A percentile compares a stretch with the other conserved stretches of the same genome.
These are phyloP conservation scores for Aureobasidium leucospermi DNA, from an alignment of 2,329 filamentous ascomycete genomes.

Conservation along the genomic window DNA sequence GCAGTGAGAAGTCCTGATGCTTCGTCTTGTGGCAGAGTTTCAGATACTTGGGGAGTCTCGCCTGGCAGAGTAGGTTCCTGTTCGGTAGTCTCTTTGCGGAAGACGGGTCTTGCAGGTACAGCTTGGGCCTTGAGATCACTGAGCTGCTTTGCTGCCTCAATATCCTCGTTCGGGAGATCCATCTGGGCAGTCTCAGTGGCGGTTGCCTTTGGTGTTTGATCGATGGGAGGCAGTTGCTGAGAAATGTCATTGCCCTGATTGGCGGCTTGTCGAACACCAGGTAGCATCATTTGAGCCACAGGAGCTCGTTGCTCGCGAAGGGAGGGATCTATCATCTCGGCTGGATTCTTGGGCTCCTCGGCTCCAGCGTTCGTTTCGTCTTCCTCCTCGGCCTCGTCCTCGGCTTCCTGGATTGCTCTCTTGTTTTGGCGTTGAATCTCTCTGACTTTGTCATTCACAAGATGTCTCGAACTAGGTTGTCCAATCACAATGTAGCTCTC, in stretches of 20 bases:
- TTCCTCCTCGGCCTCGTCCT: background rate
- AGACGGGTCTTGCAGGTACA: background rate
- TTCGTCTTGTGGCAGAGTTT: background rate
- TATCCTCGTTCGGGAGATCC: background rate
- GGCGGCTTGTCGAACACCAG: background rate
- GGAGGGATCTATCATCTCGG: background rate
- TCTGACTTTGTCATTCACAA: background rate
- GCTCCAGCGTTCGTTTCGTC: background rate
- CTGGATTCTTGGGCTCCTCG: background rate
- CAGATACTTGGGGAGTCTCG: too few relatives aligned
- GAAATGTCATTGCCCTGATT: background rate
- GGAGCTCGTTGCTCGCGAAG: constrained; percentile 1
- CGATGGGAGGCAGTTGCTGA: background rate
- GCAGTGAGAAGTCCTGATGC: background rate
- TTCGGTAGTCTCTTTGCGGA: background rate
- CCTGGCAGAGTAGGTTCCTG: background rate
- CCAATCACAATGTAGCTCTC: constrained; percentile 1
- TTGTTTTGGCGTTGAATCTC: constrained; percentile 3
- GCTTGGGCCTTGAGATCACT: background rate
- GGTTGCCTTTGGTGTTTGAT: background rate
- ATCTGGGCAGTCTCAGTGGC: background rate
- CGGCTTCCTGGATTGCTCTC: background rate
- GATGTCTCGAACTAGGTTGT: background rate
- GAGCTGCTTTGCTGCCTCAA: constrained; percentile 6
- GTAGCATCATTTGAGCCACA: constrained; percentile 5